Evolutionary conservation across 495 filamentous ascomycete species (phyloP).

Genomic region (Podospora fimiseda): DNA sequence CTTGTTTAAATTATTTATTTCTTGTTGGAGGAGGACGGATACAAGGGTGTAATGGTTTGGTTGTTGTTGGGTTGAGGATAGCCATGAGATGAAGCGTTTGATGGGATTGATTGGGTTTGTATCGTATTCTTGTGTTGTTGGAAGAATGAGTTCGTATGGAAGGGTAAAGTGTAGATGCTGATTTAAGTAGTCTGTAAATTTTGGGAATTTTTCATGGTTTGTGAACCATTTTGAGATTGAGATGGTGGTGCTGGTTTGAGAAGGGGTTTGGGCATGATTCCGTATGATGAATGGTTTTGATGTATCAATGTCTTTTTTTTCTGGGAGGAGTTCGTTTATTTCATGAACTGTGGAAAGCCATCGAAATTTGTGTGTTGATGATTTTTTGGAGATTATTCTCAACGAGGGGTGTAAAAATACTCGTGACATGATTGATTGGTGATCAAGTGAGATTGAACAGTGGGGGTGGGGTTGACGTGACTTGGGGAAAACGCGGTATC

Average conservation of each 20-base stretch:
- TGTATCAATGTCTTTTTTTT: background rate
- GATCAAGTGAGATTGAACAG: background rate
- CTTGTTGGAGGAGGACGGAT: background rate
- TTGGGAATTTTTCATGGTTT: background rate
- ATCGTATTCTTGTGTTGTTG: background rate
- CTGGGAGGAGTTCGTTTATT: background rate
- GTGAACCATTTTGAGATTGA: background rate
- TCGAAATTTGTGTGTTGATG: background rate
- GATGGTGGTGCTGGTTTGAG: background rate
- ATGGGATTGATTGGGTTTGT: background rate
- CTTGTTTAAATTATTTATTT: background rate
- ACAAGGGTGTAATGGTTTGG: background rate
- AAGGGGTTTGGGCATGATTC: no score
- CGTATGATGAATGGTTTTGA: background rate
- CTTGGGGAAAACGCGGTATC: background rate
- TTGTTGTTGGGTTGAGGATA: background rate
- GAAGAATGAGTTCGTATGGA: slow-evolving; percentile 4
- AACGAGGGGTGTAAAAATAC: background rate
- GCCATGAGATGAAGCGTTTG: background rate
- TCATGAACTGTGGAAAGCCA: background rate
- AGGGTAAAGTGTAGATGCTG: background rate
- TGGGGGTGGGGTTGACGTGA: background rate
- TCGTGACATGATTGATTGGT: background rate
- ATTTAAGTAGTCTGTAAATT: background rate
- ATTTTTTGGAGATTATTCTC: no score